Conservation (phyloP, 495 filamentous ascomycete genomes). For the Talaromyces thailandensis region DNA sequence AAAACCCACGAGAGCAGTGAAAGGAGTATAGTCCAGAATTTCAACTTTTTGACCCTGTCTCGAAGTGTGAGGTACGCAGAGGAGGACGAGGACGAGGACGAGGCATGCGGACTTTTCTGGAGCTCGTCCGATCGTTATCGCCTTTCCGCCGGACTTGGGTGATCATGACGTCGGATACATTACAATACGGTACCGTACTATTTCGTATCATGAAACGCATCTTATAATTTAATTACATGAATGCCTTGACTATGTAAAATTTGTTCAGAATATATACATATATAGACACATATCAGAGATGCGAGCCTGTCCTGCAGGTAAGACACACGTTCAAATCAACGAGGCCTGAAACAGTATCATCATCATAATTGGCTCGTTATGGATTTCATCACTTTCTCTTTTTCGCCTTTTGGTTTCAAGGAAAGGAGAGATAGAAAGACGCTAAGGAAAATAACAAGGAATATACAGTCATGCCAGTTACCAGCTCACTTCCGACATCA, state of each 20-base stretch:
- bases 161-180: constrained; percentile 4
- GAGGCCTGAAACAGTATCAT: constrained; percentile 1
- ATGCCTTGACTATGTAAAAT: background rate
- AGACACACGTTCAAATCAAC: background rate
- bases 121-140: background rate
- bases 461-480: background rate
- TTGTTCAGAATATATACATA: background rate
- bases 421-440: background rate
- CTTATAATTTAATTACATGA: background rate
- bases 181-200: background rate
- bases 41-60: background rate
- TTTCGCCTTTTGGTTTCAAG: background rate
- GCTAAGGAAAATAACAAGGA: background rate
- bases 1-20: too few relatives aligned
- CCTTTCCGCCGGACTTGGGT: background rate
- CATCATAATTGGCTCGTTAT: background rate
- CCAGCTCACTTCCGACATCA: constrained; percentile 10
- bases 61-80: background rate
- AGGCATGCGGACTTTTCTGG: background rate
- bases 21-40: background rate
- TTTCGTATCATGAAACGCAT: background rate
- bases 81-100: background rate
- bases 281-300: background rate
- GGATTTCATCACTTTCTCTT: background rate
- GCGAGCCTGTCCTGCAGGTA: background rate